Base-by-base conservation (phyloP, 31 red algal species). In the Endocladia muricata region DNA sequence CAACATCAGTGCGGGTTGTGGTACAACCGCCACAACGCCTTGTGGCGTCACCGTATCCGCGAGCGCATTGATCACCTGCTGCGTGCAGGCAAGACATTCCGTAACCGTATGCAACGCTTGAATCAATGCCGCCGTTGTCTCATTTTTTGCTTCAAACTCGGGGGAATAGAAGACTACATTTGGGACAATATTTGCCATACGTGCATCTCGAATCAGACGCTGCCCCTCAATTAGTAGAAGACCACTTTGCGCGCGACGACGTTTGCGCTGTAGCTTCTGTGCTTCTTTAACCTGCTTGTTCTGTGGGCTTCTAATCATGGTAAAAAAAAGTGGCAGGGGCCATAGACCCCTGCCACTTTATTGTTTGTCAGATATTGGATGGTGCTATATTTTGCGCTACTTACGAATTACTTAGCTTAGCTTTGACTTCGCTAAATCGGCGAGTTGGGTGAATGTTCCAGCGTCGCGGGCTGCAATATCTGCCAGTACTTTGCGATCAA, bases 1-100 rank as follows among this genome's bases (percentile, higher is more conserved):
- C 13, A 77, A 28, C 4, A 15, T 25, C 3, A 34, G 26, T 22
- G 30, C 0, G 3, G 83, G 79, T 29, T 68, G 66, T 41, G 75
- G 34, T 55, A 78, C 74, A 34, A 89, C 68, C 3, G 75, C 85
- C 37, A 89, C 85, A 17, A 89, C 43, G 19, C 85, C 85, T 77
- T 89, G 82, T n/a, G 85, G 85, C 34, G 37, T 89, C 17, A 75
- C 42, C 7, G 85, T 89, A 36, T 80, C 76, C 7, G 68, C 65
- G 44, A 89, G 61, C 3, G 68, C 80, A 34, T 49, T 55, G 13
- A 89, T 80, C 6, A 89, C 76, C 36, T 54, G 17, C n/a, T n/a
- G n/a, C n/a, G n/a, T n/a, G n/a, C n/a, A n/a, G n/a, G n/a, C n/a
- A n/a, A n/a, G n/a, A n/a, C n/a, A n/a, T 13, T 89, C 85, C 17